These are phyloP conservation scores for Syzygium syzygioides DNA, from an alignment of 441 rosid species.

Conservation along the genomic window DNA sequence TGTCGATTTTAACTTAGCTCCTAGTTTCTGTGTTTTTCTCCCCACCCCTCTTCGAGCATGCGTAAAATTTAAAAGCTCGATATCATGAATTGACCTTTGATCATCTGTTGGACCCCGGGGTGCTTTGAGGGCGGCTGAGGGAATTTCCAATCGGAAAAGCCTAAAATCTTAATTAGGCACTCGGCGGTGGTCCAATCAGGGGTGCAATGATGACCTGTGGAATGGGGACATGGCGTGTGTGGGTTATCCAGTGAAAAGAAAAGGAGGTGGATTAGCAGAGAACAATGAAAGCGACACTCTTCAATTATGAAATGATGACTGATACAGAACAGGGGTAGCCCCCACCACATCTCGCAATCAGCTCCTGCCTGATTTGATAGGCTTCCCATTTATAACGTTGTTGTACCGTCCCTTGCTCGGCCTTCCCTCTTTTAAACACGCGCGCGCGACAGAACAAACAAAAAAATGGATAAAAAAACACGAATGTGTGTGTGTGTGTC, in stretches of 20 bases:
- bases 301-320: not conserved
- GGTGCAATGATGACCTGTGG: not conserved
- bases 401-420: not conserved
- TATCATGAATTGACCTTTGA: not conserved
- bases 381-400: not conserved
- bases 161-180: not conserved
- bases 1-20: not conserved
- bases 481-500: not conserved
- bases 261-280: not conserved
- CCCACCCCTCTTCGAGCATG: not conserved
- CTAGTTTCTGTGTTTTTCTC: not conserved
- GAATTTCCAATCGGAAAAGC: not conserved
- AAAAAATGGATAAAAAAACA: not conserved
- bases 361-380: not conserved
- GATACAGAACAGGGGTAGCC: not conserved
- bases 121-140: not conserved
- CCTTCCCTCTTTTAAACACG: not conserved
- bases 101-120: not conserved
- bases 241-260: not conserved
- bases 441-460: not conserved
- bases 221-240: not conserved
- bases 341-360: not conserved
- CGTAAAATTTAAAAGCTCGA: not conserved
- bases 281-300: not conserved
- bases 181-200: not conserved